These are phyloP conservation scores for Xylaria intraflava DNA, from an alignment of 495 filamentous ascomycete genomes.

Conservation along the genomic window DNA sequence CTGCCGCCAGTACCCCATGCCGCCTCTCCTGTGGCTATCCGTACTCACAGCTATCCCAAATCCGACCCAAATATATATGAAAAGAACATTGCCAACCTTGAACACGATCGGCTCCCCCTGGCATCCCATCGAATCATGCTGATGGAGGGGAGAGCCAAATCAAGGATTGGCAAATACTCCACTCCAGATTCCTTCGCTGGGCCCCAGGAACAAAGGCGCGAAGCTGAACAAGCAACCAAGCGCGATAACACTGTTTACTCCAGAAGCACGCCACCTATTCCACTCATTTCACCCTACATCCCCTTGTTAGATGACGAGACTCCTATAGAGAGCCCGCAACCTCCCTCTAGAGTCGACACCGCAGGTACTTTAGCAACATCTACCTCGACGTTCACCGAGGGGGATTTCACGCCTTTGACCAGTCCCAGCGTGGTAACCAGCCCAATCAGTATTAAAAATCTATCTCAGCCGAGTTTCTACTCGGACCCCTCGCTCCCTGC, in stretches of 20 bases:
- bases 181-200: constrained; percentile 24
- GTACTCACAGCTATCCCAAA: constrained; percentile 31
- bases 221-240: constrained; percentile 17
- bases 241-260: constrained; percentile 11
- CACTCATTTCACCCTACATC: constrained; percentile 30
- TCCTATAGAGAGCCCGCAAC: constrained; percentile 17
- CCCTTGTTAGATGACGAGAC: constrained; percentile 47
- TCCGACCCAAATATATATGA: constrained; percentile 44
- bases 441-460: constrained; percentile 49
- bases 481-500: constrained; percentile 73
- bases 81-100: constrained; percentile 25
- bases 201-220: constrained; percentile 22
- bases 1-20: constrained; percentile 9
- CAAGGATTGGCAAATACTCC: constrained; percentile 20
- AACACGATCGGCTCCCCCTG: constrained; percentile 30
- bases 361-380: constrained; percentile 38
- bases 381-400: constrained; percentile 39
- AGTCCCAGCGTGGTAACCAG: constrained; percentile 49
- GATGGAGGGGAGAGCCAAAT: constrained; percentile 21
- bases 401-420: constrained; percentile 37
- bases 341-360: constrained; percentile 30
- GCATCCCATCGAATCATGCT: constrained; percentile 38
- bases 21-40: constrained; percentile 27
- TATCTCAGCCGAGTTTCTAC: constrained; percentile 54
- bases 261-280: constrained; percentile 12